A percentile compares a stretch with the other conserved stretches of the same genome.
Evolutionary conservation across 1,284 basidiomycete genomes (phyloP).

Genomic region (Peniophora sp.): DNA sequence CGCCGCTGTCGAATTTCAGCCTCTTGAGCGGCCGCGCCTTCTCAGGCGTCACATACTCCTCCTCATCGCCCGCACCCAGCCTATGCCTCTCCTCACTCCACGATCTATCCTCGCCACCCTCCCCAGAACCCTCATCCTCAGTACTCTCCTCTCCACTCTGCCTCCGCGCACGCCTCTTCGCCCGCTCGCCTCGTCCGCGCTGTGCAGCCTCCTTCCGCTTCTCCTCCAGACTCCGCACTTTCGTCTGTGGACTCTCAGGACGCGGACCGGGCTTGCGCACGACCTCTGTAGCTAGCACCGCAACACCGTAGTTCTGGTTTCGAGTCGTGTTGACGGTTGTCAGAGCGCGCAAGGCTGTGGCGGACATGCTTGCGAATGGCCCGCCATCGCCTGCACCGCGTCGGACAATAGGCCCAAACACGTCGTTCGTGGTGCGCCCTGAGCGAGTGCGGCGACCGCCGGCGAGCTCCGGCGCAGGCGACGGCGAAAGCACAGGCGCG

Average conservation of each 20-base stretch:
- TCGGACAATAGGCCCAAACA: neutral
- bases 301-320: conserved; percentile 55
- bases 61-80: conserved; percentile 73
- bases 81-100: conserved; percentile 32
- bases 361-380: conserved; percentile 55
- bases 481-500: neutral
- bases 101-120: conserved; percentile 20
- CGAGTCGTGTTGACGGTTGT: conserved; percentile 61
- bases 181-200: conserved; percentile 53
- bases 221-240: conserved; percentile 65
- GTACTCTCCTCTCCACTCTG: conserved; percentile 27
- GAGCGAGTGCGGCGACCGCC: conserved; percentile 27
- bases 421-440: neutral
- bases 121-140: conserved; percentile 14
- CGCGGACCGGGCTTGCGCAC: conserved; percentile 62
- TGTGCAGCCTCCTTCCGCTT: conserved; percentile 64
- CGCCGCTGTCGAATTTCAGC: conserved; percentile 20
- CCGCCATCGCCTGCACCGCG: conserved; percentile 28
- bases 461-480: neutral
- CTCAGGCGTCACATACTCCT: conserved; percentile 67
- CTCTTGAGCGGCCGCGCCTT: conserved; percentile 27
- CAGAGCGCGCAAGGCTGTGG: conserved; percentile 56
- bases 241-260: conserved; percentile 74
- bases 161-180: conserved; percentile 50
- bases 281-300: conserved; percentile 55